These are phyloP conservation scores for Symbiodinium natans DNA, from an alignment of 73 alveolate genomes.

Conservation along the genomic window DNA sequence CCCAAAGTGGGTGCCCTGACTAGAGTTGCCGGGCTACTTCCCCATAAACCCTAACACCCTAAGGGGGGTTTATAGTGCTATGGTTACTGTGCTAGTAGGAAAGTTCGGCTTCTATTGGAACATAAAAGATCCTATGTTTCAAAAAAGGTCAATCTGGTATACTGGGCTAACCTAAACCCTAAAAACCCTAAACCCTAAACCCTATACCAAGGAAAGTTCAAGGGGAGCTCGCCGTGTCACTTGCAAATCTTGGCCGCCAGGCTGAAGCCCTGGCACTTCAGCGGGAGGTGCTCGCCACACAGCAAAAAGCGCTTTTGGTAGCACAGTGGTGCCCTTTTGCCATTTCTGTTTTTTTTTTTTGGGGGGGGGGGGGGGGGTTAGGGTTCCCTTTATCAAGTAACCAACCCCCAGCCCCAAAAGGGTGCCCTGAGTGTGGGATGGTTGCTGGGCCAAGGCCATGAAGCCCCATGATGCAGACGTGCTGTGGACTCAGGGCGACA, in stretches of 20 bases:
- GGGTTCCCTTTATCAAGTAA: neutral
- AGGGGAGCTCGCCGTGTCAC: too few relatives aligned
- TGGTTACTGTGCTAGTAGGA: too few relatives aligned
- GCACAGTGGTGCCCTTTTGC: neutral
- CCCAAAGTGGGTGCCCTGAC: too few relatives aligned
- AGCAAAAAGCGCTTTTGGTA: neutral
- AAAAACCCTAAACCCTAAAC: too few relatives aligned
- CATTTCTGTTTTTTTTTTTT: neutral
- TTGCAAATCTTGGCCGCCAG: neutral
- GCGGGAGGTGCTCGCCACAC: neutral
- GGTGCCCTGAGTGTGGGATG: neutral
- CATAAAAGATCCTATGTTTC: too few relatives aligned
- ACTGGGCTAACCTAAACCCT: neutral
- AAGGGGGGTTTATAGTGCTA: too few relatives aligned
- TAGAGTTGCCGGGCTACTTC: too few relatives aligned
- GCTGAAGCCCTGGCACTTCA: neutral
- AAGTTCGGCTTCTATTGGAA: too few relatives aligned
- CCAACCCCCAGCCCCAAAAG: neutral
- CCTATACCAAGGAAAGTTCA: too few relatives aligned
- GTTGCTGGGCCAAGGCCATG: neutral
- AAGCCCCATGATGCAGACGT: neutral
- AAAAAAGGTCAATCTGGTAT: too few relatives aligned
- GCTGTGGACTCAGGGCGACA: neutral
- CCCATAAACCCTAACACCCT: too few relatives aligned
- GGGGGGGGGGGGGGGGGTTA: too few relatives aligned